Evolutionary conservation across 139 green algal species (phyloP).

Genomic region (Mesotaenium endlicherianum): DNA sequence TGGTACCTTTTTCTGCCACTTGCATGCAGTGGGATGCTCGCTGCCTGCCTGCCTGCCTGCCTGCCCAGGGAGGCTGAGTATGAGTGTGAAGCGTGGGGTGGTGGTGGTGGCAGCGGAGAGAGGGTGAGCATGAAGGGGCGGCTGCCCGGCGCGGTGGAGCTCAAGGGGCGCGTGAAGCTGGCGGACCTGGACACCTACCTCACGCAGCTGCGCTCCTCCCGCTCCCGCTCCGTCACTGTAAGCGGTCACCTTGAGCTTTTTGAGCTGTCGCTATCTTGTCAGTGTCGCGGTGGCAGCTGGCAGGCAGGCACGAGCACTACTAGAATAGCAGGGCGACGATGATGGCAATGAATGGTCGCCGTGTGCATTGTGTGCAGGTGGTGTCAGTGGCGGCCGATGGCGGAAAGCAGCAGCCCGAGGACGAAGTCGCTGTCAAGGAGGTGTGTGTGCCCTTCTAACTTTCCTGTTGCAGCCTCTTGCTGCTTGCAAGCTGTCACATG

Average conservation of each 20-base stretch:
- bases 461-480: background rate
- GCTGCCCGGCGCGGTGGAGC: conserved; percentile 6
- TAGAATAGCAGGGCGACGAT: background rate
- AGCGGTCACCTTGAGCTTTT: background rate
- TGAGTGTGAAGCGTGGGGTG: background rate
- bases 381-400: background rate
- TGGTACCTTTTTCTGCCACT: background rate
- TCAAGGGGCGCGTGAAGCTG: conserved; percentile 39
- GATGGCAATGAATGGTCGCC: background rate
- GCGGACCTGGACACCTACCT: conserved; percentile 17
- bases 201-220: background rate
- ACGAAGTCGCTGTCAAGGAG: background rate
- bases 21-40: background rate
- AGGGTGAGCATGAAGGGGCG: background rate
- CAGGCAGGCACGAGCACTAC: background rate
- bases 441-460: background rate
- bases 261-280: background rate
- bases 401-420: background rate
- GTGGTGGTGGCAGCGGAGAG: conserved; percentile 28
- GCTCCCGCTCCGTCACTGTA: conserved; percentile 16
- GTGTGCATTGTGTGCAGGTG: background rate
- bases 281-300: background rate
- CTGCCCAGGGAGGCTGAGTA: background rate
- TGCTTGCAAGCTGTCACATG: background rate
- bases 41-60: background rate